Conservation (phyloP, 2,329 filamentous ascomycete genomes). For the Orbilia blumenaviensis region DNA sequence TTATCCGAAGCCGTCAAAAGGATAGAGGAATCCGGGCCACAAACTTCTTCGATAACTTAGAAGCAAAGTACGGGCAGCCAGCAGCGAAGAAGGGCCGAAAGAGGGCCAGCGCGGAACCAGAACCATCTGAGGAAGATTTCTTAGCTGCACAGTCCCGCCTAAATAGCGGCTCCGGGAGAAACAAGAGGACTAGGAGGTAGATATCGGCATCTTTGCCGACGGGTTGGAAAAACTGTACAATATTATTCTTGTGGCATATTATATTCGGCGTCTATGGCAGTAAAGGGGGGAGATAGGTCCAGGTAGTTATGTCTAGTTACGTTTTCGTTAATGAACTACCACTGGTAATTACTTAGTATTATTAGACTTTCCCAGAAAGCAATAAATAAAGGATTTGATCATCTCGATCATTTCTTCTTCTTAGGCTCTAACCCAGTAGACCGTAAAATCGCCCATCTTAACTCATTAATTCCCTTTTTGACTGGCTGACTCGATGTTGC, state of each 20-base stretch:
- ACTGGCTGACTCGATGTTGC: conserved; percentile 66
- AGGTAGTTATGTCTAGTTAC: conserved; percentile 27
- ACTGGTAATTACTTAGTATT: background rate
- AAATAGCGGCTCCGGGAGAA: conserved; percentile 19
- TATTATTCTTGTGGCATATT: conserved; percentile 33
- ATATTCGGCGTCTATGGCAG: conserved; percentile 37
- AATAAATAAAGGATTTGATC: background rate
- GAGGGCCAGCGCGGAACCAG: conserved; percentile 68
- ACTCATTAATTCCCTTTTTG: conserved; percentile 69
- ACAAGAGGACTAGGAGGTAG: conserved; percentile 40
- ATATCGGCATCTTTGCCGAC: background rate
- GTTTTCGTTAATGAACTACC: conserved; percentile 4
- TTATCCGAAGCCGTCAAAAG: conserved; percentile 78
- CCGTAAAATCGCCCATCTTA: conserved; percentile 72
- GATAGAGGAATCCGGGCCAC: conserved; percentile 64
- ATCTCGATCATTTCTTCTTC: conserved; percentile 56
- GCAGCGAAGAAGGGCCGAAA: conserved; percentile 64
- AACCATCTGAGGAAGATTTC: conserved; percentile 58
- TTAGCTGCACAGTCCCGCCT: conserved; percentile 38
- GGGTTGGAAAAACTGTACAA: conserved; percentile 16
- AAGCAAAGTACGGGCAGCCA: conserved; percentile 75
- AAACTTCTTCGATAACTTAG: conserved; percentile 76
- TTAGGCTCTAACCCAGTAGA: conserved; percentile 68
- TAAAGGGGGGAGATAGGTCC: conserved; percentile 13
- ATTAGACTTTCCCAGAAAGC: background rate